Base-by-base conservation (phyloP, 805 yeast species). In the Lachancea kluyveri region DNA sequence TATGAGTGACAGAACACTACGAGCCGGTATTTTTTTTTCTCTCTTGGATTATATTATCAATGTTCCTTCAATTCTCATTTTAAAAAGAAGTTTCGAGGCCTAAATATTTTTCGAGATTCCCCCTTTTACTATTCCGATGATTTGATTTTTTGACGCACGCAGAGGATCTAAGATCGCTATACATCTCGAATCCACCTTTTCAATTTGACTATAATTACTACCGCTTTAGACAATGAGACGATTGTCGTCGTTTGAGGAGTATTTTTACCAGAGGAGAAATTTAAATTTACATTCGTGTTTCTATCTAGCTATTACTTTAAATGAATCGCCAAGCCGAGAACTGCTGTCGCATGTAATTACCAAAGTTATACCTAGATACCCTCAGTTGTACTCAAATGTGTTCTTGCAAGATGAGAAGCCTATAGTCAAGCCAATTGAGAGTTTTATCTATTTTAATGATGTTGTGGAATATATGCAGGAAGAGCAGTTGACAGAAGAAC, bases 221-320 rank as follows among this genome's bases (percentile, higher is more conserved):
- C n/a, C n/a, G n/a, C n/a, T n/a, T n/a, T n/a, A n/a, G n/a, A 14
- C 6, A 30, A 31, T 31, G 35, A 20, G 26, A 17, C 26, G 35
- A 11, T 28, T 46, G 3, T 40, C 42, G 1, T 39, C 45, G 3
- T n/a, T 42, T 11, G 57, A 54, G 24, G 31, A 36, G 24, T 52
- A 29, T 30, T 50, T 45, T 28, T 48, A 40, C 24, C 13, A 37
- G 16, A 45, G 59, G 36, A 48, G 55, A 26, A 28, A 35, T 12
- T 30, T 48, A 23, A 38, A 42, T n/a, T 24, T 52, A 8, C 55
- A 50, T 36, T 45, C 57, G 4, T 48, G 56, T 30, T 48, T 54
- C 29, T 46, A 35, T 19, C 19, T 50, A 1, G 48, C 45, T 1
- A 24, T 52, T 8, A 31, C 39, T 22, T 32, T 54, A 22, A 45